Percentiles rank a stretch among this genome's conserved stretches.
These are phyloP conservation scores for Metschnikowia kunwiensis DNA, from an alignment of 805 yeast genomes.

Conservation along the genomic window DNA sequence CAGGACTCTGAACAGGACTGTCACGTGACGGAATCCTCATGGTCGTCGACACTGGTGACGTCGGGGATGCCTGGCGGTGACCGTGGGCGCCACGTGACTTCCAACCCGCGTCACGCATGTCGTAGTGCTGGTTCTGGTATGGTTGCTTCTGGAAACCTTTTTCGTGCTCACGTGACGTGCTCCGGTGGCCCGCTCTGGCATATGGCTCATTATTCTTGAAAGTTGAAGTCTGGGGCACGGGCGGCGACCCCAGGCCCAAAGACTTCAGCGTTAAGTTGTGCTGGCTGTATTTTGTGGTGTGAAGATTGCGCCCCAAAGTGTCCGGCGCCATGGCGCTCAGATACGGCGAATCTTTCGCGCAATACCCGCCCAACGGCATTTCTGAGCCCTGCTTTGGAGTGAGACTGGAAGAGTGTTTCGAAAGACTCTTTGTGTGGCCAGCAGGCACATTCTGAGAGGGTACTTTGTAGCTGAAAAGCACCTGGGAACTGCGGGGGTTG, in stretches of 20 bases:
- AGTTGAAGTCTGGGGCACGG: slow-evolving; percentile 1
- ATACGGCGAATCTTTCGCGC: slow-evolving; percentile 24
- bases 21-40: not conserved
- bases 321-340: slow-evolving; percentile 14
- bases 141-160: not conserved
- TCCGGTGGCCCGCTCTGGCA: slow-evolving; percentile 1
- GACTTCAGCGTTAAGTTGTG: slow-evolving; percentile 12
- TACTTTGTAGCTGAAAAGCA: slow-evolving; percentile 35
- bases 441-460: slow-evolving; percentile 12
- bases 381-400: not conserved
- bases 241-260: slow-evolving; percentile 2
- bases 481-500: slow-evolving; percentile 32
- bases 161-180: slow-evolving; percentile 4
- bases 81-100: slow-evolving; percentile 1
- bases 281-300: slow-evolving; percentile 14
- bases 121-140: not conserved
- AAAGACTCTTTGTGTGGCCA: slow-evolving; percentile 3
- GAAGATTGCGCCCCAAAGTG: slow-evolving; percentile 11
- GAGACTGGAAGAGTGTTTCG: too few relatives aligned
- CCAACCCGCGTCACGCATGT: slow-evolving; percentile 3
- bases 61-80: slow-evolving; percentile 5
- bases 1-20: not conserved
- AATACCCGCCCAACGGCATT: slow-evolving; percentile 6
- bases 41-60: not conserved
- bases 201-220: not conserved